Evolutionary conservation across 2,329 filamentous ascomycete genomes (phyloP), one percentile per base, ranked within the genome.

Genomic region (Penicillium vulpinum): DNA sequence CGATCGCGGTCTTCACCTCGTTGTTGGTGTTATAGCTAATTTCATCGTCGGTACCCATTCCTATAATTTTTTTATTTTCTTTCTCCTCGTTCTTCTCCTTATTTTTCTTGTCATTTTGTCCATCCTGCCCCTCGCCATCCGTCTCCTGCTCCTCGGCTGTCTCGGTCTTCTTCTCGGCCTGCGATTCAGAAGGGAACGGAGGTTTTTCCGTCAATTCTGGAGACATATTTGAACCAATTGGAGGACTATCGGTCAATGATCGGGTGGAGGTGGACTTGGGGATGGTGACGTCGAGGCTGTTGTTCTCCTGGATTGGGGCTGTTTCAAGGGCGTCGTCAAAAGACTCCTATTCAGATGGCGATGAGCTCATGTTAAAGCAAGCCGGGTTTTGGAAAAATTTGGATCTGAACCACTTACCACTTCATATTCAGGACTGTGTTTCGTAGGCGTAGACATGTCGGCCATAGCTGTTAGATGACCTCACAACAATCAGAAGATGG

Each of bases 261-360:
- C 88, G 84, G 51, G 84, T 79, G 33, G 85, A 87, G 44, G 79
- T 75, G 44, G 69, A 74, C 51, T 67, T 64, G 44, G 72, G 70
- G 22, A 74, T 68, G 36, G 69, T 66, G 52, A 71, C 62, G 41
- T 64, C 65, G 44, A 71, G 65, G 43, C 24, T 51, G 49, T 31
- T 51, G 49, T 61, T 69, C 22, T 68, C 65, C 49, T 62, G 58
- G 56, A 66, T 58, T 54, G 62, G 62, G 64, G 70, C 60, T 64
- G 72, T 62, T 73, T 80, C 68, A 81, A 84, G 73, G 54, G 90
- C 91, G 80, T 96, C 91, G 77, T 96, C 91, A 69, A 95, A 96
- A 16, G 84, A 84, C 67, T 92, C 88, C 88, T 91, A 71, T 21
- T 57, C 39, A 28, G n/a, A 46, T 44, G 41, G 54, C 24, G 51